These are phyloP conservation scores for Ustulina deusta DNA, from an alignment of 2,329 filamentous ascomycete genomes.

Conservation along the genomic window DNA sequence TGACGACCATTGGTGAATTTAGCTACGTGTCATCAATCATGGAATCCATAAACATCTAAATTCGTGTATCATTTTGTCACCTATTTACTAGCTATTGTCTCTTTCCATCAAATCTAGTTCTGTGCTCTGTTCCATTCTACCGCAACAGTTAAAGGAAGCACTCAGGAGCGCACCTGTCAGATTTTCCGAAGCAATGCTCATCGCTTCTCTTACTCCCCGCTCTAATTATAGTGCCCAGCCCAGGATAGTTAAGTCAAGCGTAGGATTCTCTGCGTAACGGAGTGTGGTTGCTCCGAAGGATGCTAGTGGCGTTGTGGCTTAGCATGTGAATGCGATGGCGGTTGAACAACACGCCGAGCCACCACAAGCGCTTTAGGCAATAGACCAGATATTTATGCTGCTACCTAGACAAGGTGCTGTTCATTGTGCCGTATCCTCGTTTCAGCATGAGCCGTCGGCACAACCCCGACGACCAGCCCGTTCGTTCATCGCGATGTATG, in stretches of 20 bases:
- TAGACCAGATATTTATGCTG: too few relatives aligned
- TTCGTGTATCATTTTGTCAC: background rate
- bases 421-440: slow-evolving; percentile 5
- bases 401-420: background rate
- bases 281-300: slow-evolving; percentile 17
- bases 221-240: background rate
- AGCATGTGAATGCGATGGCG: slow-evolving; percentile 2
- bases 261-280: background rate
- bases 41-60: background rate
- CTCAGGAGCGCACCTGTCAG: background rate
- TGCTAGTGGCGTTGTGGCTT: slow-evolving; percentile 1
- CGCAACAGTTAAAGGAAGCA: background rate
- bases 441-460: slow-evolving; percentile 5
- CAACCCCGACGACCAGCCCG: slow-evolving; percentile 3
- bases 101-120: too few relatives aligned
- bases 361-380: background rate
- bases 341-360: slow-evolving; percentile 3
- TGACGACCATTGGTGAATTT: slow-evolving; percentile 22
- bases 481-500: background rate
- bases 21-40: background rate
- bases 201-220: background rate
- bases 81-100: background rate
- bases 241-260: slow-evolving; percentile 4
- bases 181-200: background rate
- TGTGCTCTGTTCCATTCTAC: background rate